phyloP scores from a whole-genome alignment of 1,284 basidiomycete species.

The Leucocoprinus gongylophorus region DNA sequence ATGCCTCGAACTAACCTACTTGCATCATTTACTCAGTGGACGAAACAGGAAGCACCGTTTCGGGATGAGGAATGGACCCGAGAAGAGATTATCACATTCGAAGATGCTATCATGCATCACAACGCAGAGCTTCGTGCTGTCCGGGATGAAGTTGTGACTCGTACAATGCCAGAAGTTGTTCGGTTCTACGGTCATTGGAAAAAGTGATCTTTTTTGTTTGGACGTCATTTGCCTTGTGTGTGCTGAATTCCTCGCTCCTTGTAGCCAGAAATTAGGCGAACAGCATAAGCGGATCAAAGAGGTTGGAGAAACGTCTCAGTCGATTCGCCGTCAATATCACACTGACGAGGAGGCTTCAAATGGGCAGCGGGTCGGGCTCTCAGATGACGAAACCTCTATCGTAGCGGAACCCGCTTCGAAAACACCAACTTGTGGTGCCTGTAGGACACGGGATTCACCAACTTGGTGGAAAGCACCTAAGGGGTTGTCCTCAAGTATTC shows the following conservation, averaged over 20 bases:
- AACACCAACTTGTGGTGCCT: slow-evolving; percentile 65
- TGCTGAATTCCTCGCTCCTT: slow-evolving; percentile 14
- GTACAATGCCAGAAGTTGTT: slow-evolving; percentile 71
- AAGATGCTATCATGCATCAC: slow-evolving; percentile 62
- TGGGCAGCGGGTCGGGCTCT: slow-evolving; percentile 38
- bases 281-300: slow-evolving; percentile 51
- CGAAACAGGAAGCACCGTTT: slow-evolving; percentile 58
- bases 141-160: slow-evolving; percentile 64
- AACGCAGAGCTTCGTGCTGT: slow-evolving; percentile 76
- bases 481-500: slow-evolving; percentile 58
- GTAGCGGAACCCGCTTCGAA: slow-evolving; percentile 46
- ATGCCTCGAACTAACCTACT: not conserved
- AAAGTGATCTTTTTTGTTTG: slow-evolving; percentile 43
- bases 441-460: slow-evolving; percentile 66
- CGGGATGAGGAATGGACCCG: slow-evolving; percentile 66
- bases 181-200: slow-evolving; percentile 85
- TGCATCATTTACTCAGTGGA: slow-evolving; percentile 47
- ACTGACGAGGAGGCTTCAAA: slow-evolving; percentile 31
- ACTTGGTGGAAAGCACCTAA: slow-evolving; percentile 87
- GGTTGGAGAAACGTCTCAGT: slow-evolving; percentile 37
- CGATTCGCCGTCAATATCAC: slow-evolving; percentile 35
- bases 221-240: slow-evolving; percentile 3
- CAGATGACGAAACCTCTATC: slow-evolving; percentile 73
- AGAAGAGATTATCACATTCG: slow-evolving; percentile 69
- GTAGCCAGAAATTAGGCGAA: slow-evolving; percentile 56